Evolutionary conservation across 1,284 basidiomycete species (phyloP), one percentile per base, ranked within the genome.

Genomic region (Heliocybe sulcata): DNA sequence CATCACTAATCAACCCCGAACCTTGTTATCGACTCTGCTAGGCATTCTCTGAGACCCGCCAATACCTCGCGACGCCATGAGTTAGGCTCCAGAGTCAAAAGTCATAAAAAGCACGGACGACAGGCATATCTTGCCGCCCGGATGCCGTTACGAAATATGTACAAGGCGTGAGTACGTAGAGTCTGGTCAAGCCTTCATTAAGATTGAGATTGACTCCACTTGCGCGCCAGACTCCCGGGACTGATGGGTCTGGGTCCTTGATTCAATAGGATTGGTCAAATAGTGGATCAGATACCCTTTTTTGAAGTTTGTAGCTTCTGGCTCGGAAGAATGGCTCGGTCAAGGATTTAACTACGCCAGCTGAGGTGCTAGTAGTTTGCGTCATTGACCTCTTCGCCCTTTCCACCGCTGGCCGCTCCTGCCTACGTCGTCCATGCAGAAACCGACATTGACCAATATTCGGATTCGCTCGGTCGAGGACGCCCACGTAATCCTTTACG

Each of bases 401-500:
- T 42, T 42, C n/a, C 38, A n/a, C 38, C 19, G 12, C 19, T 16
- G 16, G 8, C n/a, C 38, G 16, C 16, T 3, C n/a, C 38, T 31
- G 29, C 29, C 12, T 31, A 4, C 12, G 29, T 42, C 6, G 38
- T 20, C 47, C 23, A 77, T 77, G 69, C 77, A 78, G 60, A 66
- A 65, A 8, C 77, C 76, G 0, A 79, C 77, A n/a, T 74, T 71
- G 64, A 74, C 68, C 42, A 66, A 64, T 52, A 64, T 74, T 45
- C 70, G 72, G 51, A 67, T 75, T 53, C 67, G 70, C 58, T 66
- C 67, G 33, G 64, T 70, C 55, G 65, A 65, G 45, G 75, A 77
- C 59, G 74, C 74, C 11, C 74, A 74, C 57, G 60, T 72, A 56
- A 65, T 77, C 55, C 76, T 77, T 63, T 72, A 74, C 57, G 75